Evolutionary conservation across 306 rosid species (phyloP), one percentile per base, ranked within the genome.

Genomic region (Glycine tomentella): DNA sequence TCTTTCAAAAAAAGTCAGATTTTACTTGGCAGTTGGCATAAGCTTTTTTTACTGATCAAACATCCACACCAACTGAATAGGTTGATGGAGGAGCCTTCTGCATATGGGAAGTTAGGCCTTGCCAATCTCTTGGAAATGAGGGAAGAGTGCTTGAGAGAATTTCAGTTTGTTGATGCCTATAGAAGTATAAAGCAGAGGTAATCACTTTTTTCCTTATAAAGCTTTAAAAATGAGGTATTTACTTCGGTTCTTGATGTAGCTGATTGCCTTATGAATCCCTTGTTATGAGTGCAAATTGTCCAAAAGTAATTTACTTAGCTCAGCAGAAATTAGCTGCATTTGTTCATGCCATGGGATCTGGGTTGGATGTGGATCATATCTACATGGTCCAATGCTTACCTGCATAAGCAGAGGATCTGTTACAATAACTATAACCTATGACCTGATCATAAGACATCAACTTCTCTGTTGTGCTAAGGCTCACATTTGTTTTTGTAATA

Each of bases 141-240:
- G 88, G 99, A 96, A 87, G 99, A 96, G 81, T 96, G 99, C 86
- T 89, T 96, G 90, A 96, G 99, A 82, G 99, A 96, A 84, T 96
- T 96, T 88, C 97, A 93, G 67, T 96, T 96, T 89, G 89, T 87
- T 85, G 99, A 96, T 80, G 97, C 86, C 78, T 96, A 96, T 59
- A 92, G 91, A 89, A 93, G 93, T 80, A 96, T 96, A 89, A 93
- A 96, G 87, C 98, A 93, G 87, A 89, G 99, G 99, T 92, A 78
- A 68, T 61, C 61, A 40, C 31, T 62, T 31, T 85, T 75, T 48
- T 36, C 34, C 62, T 69, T 16, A 45, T 64, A 45, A 53, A 83
- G 76, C 67, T 36, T 34, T 61, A 17, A 78, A 74, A 70, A 31
- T 44, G 38, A 55, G 76, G 16, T 66, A 16, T 77, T 55, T 50